These are phyloP conservation scores for Elasticomyces elasticus DNA, from an alignment of 495 filamentous ascomycete species.

Conservation along the genomic window DNA sequence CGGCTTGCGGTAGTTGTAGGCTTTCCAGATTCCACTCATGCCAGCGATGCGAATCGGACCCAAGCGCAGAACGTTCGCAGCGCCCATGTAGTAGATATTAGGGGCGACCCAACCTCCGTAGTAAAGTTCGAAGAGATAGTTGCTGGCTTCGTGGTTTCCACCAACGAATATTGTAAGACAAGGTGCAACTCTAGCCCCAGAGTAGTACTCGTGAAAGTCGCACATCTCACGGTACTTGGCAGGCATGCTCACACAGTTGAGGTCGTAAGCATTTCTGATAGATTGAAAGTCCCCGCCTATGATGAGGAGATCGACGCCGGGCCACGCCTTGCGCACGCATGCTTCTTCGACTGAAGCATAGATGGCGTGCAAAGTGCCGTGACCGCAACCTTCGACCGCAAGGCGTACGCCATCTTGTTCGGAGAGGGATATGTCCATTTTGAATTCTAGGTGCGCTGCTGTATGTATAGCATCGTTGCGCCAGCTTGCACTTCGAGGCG, in stretches of 20 bases:
- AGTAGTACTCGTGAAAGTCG: constrained; percentile 92
- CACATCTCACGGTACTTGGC: constrained; percentile 71
- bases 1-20: constrained; percentile 65
- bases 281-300: constrained; percentile 92
- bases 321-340: constrained; percentile 58
- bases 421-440: constrained; percentile 14
- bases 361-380: constrained; percentile 82
- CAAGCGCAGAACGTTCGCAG: constrained; percentile 73
- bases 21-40: constrained; percentile 88
- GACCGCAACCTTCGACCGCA: constrained; percentile 76
- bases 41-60: constrained; percentile 82
- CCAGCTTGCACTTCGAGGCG: too few relatives aligned
- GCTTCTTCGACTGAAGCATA: constrained; percentile 62
- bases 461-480: too few relatives aligned
- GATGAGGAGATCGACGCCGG: constrained; percentile 69
- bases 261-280: constrained; percentile 75
- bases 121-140: constrained; percentile 78
- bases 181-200: constrained; percentile 62
- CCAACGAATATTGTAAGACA: constrained; percentile 86
- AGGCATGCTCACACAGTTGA: constrained; percentile 78
- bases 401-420: constrained; percentile 38
- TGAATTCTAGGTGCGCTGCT: background rate
- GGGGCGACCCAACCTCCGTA: constrained; percentile 96
- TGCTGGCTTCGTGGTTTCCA: constrained; percentile 90
- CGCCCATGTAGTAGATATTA: constrained; percentile 93